Evolutionary conservation across 148 eudicot genomes (phyloP), one percentile per base, ranked within the genome.

Genomic region (Rhododendron ferrugineum): DNA sequence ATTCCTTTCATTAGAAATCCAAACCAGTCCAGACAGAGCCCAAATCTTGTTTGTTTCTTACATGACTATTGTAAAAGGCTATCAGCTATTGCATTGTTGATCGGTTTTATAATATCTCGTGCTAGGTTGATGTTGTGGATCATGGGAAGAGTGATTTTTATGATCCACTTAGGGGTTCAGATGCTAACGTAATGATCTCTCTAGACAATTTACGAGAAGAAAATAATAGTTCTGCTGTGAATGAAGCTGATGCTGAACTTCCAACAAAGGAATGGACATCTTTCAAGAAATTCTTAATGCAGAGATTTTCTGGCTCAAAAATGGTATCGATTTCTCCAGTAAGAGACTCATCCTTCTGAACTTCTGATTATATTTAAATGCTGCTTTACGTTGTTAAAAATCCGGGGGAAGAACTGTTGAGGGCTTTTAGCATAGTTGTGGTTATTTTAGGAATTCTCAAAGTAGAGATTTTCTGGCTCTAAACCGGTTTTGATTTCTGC

Each of bases 301-400:
- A 92, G 90, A 92, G 86, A 66, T 93, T 90, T 88, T 93, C 97
- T 56, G 89, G 86, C 58, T 72, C 95, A 52, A 94, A 91, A 87
- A 85, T 84, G 84, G 85, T 91, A 40, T 85, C 92, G 49, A 50
- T 93, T 66, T 93, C 97, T 84, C 72, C 91, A 66, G 97, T 94
- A 92, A 62, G 92, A 70, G 11, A 60, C 73, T 16, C 20, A 62
- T 49, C 58, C 42, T 87, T 37, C 52, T n/a, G 52, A 23, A 80
- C 36, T 68, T 68, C 74, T 68, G 74, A 30, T 28, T 68, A 28
- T 68, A 28, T 30, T 68, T 30, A 68, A 68, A 30, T 68, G 74
- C 16, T 28, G 36, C 36, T 68, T 68, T 68, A 26, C 1, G 18
- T 18, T 68, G 6, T 68, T 26, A 28, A 68, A 62, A 23, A 68